Conservation (phyloP, 352 stramenopile genomes). For the Pythium insidiosum region DNA sequence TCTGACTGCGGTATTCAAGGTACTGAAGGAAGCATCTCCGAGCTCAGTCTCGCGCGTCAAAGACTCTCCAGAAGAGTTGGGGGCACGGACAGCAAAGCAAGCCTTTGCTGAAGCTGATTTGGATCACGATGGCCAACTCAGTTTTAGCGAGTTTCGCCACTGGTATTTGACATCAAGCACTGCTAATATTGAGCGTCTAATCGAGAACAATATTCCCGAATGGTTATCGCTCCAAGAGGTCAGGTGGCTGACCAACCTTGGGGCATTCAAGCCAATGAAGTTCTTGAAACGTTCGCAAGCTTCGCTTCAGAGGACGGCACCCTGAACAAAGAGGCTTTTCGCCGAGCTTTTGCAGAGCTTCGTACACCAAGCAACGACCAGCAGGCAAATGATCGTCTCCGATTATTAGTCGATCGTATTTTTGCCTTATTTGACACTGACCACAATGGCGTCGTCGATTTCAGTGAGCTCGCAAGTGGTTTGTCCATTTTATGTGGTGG, state of each 20-base stretch:
- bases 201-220: conserved; percentile 69
- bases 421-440: conserved; percentile 83
- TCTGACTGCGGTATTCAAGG: conserved; percentile 77
- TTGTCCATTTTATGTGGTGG: conserved; percentile 74
- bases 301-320: conserved; percentile 57
- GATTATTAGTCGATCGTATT: conserved; percentile 58
- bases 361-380: conserved; percentile 16
- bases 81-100: conserved; percentile 47
- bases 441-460: conserved; percentile 71
- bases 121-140: conserved; percentile 57
- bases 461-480: conserved; percentile 68
- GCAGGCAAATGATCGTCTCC: conserved; percentile 31
- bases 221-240: conserved; percentile 75
- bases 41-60: conserved; percentile 30
- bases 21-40: conserved; percentile 72
- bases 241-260: conserved; percentile 65
- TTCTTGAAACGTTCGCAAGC: conserved; percentile 65
- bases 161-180: conserved; percentile 76
- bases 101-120: conserved; percentile 71
- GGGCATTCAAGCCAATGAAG: conserved; percentile 57
- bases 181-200: conserved; percentile 67
- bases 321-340: conserved; percentile 59
- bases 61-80: conserved; percentile 54
- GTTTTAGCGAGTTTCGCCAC: conserved; percentile 64
- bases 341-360: conserved; percentile 52